Base-by-base conservation (phyloP, 306 rosid species). In the Abrus pulchellus region DNA sequence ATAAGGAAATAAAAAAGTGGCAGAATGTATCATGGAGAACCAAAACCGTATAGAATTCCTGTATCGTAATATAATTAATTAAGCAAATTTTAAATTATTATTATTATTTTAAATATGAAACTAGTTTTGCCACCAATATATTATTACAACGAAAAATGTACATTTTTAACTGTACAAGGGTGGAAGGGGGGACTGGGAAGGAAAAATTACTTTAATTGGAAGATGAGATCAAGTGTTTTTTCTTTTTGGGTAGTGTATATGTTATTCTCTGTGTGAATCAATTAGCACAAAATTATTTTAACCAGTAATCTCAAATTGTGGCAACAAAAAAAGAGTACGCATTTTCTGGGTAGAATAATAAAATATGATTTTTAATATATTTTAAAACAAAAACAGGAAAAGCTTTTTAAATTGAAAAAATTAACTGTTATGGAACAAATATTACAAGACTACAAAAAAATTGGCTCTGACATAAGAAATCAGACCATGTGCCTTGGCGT, bases 401-500 rank as follows among this genome's bases (percentile, higher is more conserved):
- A 10, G 1, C 10, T 62, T n/a, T 0, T n/a, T 0, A 11, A 33
- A 30, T 9, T 59, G 9, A 11, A 30, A 60, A 60, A 59, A 36
- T 36, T 36, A 4, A 1, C 6, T 9, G 44, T 33, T 8, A 33
- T 61, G 1, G 27, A 61, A 33, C 67, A 61, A 64, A 64, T 36
- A n/a, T 34, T 13, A 12, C 14, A 60, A 2, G 2, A 11, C 3
- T 2, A 6, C 1, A 1, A 6, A 38, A 63, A 38, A 0, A 33
- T 12, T 34, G 45, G 45, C 1, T 34, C 30, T 1, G 32, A 27
- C 9, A 36, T 10, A 0, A 10, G 56, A 32, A 36, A 48, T 62
- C 44, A 81, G 68, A 43, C 7, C 78, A 29, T 72, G 79, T 65
- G 63, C 64, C 50, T 1, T 27, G 60, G 73, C 8, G 41, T 47